Evolutionary conservation across 805 yeast species (phyloP), one percentile per base, ranked within the genome.

Genomic region (Kurtzmaniella cleridarum): DNA sequence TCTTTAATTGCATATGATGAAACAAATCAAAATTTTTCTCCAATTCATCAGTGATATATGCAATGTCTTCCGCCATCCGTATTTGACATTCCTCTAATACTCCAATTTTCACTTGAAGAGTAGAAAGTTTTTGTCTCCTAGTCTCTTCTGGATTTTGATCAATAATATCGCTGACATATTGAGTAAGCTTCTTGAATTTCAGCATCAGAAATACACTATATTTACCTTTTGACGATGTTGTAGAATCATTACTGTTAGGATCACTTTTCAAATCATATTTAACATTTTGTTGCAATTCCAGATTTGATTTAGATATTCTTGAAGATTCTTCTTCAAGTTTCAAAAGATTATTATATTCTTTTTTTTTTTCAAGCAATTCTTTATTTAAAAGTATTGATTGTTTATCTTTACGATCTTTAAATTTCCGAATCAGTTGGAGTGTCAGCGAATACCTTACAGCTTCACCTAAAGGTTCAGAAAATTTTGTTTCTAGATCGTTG

Each of bases 71-170:
- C 34, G 63, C 42, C 69, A 67, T 63, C n/a, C 68, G 60, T 2
- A 42, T 51, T 42, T 64, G 72, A 41, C 84, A 84, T 38, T 63
- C 56, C 40, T 75, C 75, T 12, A 83, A 73, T 0, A 71, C 73
- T 4, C 52, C 53, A n/a, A 78, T 67, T 18, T 81, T 79, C 27
- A 63, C 71, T 42, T 71, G 72, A 38, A 76, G 60, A 37, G 67
- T 70, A 11, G 60, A 48, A 20, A 81, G 73, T 44, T 64, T 57
- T 64, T 72, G 78, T 38, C 79, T 73, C 14, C 86, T 64, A 2
- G 81, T 69, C n/a, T 75, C 64, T 41, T 79, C 84, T 0, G 87
- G 85, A 46, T 81, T 82, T 27, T 73, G 76, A 42, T 81, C 85
- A 48, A 81, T 77, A 34, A 81, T 74, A 34, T 80, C 84, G 15